Conservation (phyloP, 2,329 filamentous ascomycete genomes). For the Nothopassalora personata region DNA sequence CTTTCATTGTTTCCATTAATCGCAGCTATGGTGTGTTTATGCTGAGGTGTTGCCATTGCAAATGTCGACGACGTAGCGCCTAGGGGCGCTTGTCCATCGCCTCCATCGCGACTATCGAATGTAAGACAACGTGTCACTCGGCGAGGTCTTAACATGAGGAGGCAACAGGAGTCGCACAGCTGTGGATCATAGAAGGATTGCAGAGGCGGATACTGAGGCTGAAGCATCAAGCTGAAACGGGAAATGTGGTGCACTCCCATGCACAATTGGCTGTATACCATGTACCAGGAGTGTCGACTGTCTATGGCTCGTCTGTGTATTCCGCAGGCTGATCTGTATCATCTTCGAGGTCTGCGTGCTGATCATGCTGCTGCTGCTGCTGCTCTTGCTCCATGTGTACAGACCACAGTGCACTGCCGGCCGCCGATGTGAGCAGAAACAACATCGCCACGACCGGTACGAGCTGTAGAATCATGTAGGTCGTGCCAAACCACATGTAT, state of each 20-base stretch:
- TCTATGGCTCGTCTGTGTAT: slow-evolving; percentile 30
- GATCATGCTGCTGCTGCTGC: slow-evolving; percentile 5
- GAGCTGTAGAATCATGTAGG: slow-evolving; percentile 80
- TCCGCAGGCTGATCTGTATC: slow-evolving; percentile 23
- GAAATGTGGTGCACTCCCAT: not conserved
- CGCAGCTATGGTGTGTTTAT: not conserved
- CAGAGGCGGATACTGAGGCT: not conserved
- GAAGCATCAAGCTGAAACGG: not conserved
- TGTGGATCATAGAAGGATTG: not conserved
- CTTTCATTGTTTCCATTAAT: not conserved
- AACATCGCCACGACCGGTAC: slow-evolving; percentile 88
- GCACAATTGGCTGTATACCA: not conserved
- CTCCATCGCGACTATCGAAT: not conserved
- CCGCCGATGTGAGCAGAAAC: slow-evolving; percentile 81
- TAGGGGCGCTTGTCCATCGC: not conserved
- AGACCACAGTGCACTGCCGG: slow-evolving; percentile 81
- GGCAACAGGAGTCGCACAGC: not conserved
- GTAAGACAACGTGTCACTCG: not conserved
- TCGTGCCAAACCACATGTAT: slow-evolving; percentile 88
- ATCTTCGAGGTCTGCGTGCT: slow-evolving; percentile 6
- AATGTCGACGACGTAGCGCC: no score
- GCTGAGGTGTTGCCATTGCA: not conserved
- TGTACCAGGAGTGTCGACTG: not conserved
- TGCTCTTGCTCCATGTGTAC: slow-evolving; percentile 64
- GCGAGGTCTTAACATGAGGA: not conserved